Base-by-base conservation (phyloP, 495 filamentous ascomycete genomes). In the Penicillium soppii region DNA sequence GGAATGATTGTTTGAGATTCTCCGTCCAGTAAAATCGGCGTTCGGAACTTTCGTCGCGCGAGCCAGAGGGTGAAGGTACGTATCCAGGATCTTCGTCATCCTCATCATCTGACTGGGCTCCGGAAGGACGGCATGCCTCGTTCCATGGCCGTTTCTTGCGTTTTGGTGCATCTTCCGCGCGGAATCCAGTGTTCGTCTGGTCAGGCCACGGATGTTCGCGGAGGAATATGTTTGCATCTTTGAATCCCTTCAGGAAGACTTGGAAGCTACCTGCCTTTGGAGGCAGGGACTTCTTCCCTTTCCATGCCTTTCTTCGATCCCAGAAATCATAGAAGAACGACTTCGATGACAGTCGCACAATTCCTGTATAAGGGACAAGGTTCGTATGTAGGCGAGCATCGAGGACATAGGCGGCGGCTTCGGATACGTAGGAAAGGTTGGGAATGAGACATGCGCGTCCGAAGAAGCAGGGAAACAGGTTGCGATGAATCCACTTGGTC, bases 171-270 rank as follows among this genome's bases (percentile, higher is more conserved):
- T 87, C 84, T 43, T 84, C 84, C 0, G 86, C 81, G 50, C 84
- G 81, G 59, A 91, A 89, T 0, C 84, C 82, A n/a, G 85, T 77
- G 53, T 85, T 90, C 26, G 82, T 80, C 63, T 96, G 91, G 65
- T 97, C 94, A n/a, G 94, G 94, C 94, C 94, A 99, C 1, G 94
- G 94, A 66, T 99, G 84, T 66, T 97, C 90, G 42, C 91, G 82
- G 26, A 99, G 74, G 62, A 99, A 99, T 43, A 97, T 74, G 60
- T 95, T 99, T 41, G 94, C 94, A 66, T 97, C 94, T 63, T 96
- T 92, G 72, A 86, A 99, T 9, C 94, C 94, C 60, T 94, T 94
- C 33, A 99, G 77, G 61, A 99, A 99, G 5, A 96, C 89, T 62
- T 99, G 94, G 65, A 99, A 97, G 65, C 92, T 97, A 7, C 94